Conservation (phyloP, 164 flowering plant species). For the Macadamia tetraphylla region DNA sequence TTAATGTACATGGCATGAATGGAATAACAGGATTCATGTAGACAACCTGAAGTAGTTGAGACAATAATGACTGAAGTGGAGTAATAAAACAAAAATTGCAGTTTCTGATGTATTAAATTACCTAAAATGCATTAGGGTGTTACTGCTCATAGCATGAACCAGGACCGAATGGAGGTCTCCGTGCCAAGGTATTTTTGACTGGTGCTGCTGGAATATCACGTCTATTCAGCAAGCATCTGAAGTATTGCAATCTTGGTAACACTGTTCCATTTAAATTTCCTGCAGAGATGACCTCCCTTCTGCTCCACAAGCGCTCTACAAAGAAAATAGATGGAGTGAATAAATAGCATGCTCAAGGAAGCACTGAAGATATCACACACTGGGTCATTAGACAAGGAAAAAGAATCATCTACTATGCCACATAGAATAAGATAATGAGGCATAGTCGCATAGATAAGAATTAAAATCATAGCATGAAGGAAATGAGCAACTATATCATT, state of each 20-base stretch:
- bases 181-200: conserved; percentile 55
- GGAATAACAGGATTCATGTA: too few species aligned
- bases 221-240: conserved; percentile 74
- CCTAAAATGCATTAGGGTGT: not conserved
- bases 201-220: conserved; percentile 92
- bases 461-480: too few species aligned
- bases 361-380: not conserved
- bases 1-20: too few species aligned
- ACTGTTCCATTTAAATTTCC: conserved; percentile 35
- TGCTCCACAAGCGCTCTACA: conserved; percentile 87
- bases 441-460: too few species aligned
- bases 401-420: too few species aligned
- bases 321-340: not conserved
- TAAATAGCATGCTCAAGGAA: not conserved
- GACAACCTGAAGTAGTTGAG: too few species aligned
- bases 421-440: too few species aligned
- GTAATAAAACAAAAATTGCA: too few species aligned
- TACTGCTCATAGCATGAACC: conserved; percentile 84
- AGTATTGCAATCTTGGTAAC: conserved; percentile 67
- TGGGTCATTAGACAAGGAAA: too few species aligned
- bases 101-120: too few species aligned
- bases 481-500: too few species aligned
- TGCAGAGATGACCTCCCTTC: conserved; percentile 34
- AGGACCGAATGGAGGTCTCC: conserved; percentile 60
- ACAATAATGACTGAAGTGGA: too few species aligned